Evolutionary conservation across 2,329 filamentous ascomycete species (phyloP).

Genomic region (Arachnomyces sp.): DNA sequence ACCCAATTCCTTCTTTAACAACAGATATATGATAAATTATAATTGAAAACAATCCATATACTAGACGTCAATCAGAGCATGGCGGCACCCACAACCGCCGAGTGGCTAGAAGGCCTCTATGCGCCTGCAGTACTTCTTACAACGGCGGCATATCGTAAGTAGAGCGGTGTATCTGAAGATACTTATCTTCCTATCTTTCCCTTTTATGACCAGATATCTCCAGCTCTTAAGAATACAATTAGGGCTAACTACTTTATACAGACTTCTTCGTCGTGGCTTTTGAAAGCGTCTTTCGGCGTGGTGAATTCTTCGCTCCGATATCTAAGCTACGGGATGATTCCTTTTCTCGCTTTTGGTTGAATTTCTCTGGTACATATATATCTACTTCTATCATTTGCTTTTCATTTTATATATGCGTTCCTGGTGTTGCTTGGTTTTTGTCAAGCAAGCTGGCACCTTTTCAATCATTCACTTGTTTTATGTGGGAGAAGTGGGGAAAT

Average conservation of each 20-base stretch:
- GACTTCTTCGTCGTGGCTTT: conserved; percentile 26
- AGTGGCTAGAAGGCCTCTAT: conserved; percentile 58
- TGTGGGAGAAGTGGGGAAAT: no score
- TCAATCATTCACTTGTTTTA: not conserved
- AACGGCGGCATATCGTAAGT: conserved; percentile 5
- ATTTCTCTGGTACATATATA: conserved; percentile 24
- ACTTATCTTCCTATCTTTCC: not conserved
- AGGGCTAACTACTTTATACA: conserved; percentile 10
- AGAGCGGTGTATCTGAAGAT: not conserved
- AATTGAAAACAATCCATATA: no score
- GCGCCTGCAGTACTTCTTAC: conserved; percentile 1
- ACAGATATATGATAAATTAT: no score
- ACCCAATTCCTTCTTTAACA: no score
- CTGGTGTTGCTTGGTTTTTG: not conserved
- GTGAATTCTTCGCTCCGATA: conserved; percentile 29
- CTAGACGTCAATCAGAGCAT: conserved; percentile 25
- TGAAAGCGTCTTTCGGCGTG: conserved; percentile 26
- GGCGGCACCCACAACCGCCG: conserved; percentile 49
- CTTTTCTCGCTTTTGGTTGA: conserved; percentile 36
- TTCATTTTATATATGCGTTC: not conserved
- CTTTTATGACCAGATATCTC: not conserved
- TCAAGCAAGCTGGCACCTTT: not conserved
- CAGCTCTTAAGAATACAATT: not conserved
- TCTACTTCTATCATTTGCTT: conserved; percentile 2
- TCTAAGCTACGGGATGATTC: conserved; percentile 30